Conservation (phyloP, 306 rosid species). For the Dalbergia cultrata region DNA sequence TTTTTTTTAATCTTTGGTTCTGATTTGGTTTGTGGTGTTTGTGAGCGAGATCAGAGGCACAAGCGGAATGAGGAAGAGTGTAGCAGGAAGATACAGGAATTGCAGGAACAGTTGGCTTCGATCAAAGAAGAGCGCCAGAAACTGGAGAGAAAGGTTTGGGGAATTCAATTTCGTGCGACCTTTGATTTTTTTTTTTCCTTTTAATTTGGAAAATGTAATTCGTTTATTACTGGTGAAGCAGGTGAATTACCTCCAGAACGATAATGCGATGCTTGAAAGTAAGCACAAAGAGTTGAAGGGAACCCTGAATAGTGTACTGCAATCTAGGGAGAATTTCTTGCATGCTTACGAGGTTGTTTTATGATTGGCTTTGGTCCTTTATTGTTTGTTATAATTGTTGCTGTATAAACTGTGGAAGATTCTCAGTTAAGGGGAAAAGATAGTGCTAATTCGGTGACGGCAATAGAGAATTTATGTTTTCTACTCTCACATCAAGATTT, state of each 20-base stretch:
- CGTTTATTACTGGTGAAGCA: conserved; percentile 32
- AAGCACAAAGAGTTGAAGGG: conserved; percentile 74
- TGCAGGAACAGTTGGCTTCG: conserved; percentile 65
- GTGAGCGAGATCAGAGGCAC: conserved; percentile 63
- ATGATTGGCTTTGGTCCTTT: neutral
- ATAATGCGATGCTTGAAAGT: conserved; percentile 73
- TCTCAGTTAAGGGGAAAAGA: neutral
- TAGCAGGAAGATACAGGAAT: conserved; percentile 65
- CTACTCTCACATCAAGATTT: neutral
- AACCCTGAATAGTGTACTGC: conserved; percentile 64
- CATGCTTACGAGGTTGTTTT: conserved; percentile 73
- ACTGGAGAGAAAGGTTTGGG: conserved; percentile 65
- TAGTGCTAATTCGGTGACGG: neutral
- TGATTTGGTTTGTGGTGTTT: conserved; percentile 36
- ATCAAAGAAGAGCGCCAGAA: conserved; percentile 64
- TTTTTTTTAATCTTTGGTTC: neutral
- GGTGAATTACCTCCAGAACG: conserved; percentile 73
- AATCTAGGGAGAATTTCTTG: conserved; percentile 65
- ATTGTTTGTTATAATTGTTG: neutral
- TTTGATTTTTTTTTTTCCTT: neutral
- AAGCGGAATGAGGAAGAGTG: conserved; percentile 76
- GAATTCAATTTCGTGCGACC: neutral
- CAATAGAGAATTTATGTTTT: neutral
- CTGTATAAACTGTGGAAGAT: neutral
- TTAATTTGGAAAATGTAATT: neutral